A percentile compares a stretch with the other conserved stretches of the same genome.
Conservation (phyloP, 495 filamentous ascomycete genomes). For the Tuber magnatum region DNA sequence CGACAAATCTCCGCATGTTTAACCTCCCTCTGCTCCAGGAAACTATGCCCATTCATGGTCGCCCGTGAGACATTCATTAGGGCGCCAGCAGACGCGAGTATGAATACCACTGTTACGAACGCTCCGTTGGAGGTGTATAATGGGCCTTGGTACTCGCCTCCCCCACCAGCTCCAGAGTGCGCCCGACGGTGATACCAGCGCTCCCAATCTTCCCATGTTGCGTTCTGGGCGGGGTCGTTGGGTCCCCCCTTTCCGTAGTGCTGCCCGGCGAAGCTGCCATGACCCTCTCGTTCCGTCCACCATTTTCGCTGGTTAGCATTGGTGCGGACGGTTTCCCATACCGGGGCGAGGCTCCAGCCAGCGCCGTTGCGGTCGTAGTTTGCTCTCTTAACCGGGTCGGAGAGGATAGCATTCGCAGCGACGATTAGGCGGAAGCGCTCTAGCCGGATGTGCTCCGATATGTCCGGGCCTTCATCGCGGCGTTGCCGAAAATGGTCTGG, state of each 20-base stretch:
- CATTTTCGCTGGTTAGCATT: conserved; percentile 33
- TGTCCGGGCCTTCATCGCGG: conserved; percentile 48
- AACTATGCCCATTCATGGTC: conserved; percentile 20
- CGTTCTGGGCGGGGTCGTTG: conserved; percentile 64
- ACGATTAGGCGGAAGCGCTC: conserved; percentile 85
- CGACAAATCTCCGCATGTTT: conserved; percentile 20
- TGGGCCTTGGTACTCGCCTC: conserved; percentile 48
- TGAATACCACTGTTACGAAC: conserved; percentile 62
- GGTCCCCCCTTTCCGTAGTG: conserved; percentile 48
- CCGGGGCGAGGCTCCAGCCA: conserved; percentile 56
- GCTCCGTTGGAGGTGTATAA: conserved; percentile 63
- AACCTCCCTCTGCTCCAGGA: conserved; percentile 28
- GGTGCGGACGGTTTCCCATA: conserved; percentile 11
- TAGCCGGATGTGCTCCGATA: conserved; percentile 54
- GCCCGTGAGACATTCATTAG: conserved; percentile 35
- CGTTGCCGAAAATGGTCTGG: conserved; percentile 55
- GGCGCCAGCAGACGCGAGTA: conserved; percentile 58
- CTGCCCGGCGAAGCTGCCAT: conserved; percentile 36
- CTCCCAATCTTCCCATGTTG: conserved; percentile 99
- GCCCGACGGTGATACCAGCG: conserved; percentile 58
- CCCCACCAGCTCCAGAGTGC: conserved; percentile 1
- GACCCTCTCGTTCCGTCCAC: conserved; percentile 42
- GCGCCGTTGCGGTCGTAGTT: conserved; percentile 75
- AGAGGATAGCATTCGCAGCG: conserved; percentile 82
- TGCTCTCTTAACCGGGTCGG: conserved; percentile 64